Base-by-base conservation (phyloP, 345 rosid species). In the Hypericum androsaemum region DNA sequence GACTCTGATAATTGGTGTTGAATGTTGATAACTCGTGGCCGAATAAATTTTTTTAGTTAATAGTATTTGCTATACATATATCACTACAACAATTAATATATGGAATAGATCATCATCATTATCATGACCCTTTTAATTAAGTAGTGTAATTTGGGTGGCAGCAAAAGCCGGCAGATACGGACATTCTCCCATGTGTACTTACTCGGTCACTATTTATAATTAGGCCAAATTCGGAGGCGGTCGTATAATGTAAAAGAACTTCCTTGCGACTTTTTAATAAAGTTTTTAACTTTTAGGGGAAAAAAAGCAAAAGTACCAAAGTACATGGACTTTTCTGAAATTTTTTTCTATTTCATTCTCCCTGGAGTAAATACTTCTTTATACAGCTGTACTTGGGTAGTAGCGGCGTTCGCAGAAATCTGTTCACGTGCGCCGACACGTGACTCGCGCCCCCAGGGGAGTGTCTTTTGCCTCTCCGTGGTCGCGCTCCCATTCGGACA, bases 341-440 rank as follows among this genome's bases (percentile, higher is more conserved):
- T 22, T 22, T 22, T 22, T 22, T 1, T 22, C 32, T 22, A 22
- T 22, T 22, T 22, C 32, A 22, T 22, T 22, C 32, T 1, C 32
- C 4, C 32, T 22, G 32, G 1, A 22, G 32, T 22, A 22, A 22
- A 22, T 22, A 22, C 32, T 22, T 22, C 32, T 22, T 22, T 22
- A 22, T 22, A 22, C 32, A 4, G 32, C 32, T 22, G 32, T 22
- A 22, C 32, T 22, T 22, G n/a, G 7, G 2, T 6, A 40, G 5
- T 43, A 13, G 15, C 39, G 11, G 22, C 56, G 6, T 35, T 72
- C 75, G 60, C 41, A 61, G 22, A 58, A 17, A 61, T 64, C 57
- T 28, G 32, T 64, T 74, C 83, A 80, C 76, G 78, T 75, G 78
- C 70, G 53, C 60, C 39, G 57, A 53, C 79, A 83, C 82, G 80